Base-by-base conservation (phyloP, 495 filamentous ascomycete species). In the Cercophora scortea region DNA sequence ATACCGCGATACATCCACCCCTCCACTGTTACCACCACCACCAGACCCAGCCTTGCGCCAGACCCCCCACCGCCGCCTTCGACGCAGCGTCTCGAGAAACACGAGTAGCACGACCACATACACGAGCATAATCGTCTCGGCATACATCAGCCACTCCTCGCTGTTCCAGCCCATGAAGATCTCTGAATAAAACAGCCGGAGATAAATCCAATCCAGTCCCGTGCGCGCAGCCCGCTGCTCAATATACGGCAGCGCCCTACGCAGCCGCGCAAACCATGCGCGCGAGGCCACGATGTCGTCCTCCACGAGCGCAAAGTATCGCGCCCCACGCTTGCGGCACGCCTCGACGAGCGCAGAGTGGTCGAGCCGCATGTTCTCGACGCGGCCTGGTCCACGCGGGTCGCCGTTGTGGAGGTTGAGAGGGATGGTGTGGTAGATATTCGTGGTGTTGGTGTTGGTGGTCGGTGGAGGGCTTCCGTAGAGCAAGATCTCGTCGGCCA, bases 151-250 rank as follows among this genome's bases (percentile, higher is more conserved):
- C 74, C 73, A 79, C 46, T 77, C 66, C 50, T 81, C 76, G 13
- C 61, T 69, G 54, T 80, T 80, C 78, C 78, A 82, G 17, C 79
- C 78, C 12, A 78, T 67, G 19, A 75, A 71, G 42, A 73, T 68
- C 58, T 81, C 79, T 6, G 75, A 79, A 59, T 80, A 79, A 62
- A 84, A 84, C 4, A 83, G 66, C 3, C 79, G 74, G 16, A 84
- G 64, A 51, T 81, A 83, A 3, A 82, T 54, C 58, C 58, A 61
- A 18, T 57, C 58, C 12, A 19, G 45, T 8, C 16, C 16, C 15
- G 41, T 43, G n/a, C 10, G 8, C 12, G n/a, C 17, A 8, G 41
- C 41, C 15, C 16, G 41, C 17, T 43, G n/a, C 41, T 43, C 41
- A 2, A 43, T 13, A 15, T 17, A 15, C 41, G 41, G 10, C 12